A percentile compares a stretch with the other conserved stretches of the same genome.
These are phyloP conservation scores for Colletotrichum acutatum DNA, from an alignment of 2,329 filamentous ascomycete genomes.

Conservation along the genomic window DNA sequence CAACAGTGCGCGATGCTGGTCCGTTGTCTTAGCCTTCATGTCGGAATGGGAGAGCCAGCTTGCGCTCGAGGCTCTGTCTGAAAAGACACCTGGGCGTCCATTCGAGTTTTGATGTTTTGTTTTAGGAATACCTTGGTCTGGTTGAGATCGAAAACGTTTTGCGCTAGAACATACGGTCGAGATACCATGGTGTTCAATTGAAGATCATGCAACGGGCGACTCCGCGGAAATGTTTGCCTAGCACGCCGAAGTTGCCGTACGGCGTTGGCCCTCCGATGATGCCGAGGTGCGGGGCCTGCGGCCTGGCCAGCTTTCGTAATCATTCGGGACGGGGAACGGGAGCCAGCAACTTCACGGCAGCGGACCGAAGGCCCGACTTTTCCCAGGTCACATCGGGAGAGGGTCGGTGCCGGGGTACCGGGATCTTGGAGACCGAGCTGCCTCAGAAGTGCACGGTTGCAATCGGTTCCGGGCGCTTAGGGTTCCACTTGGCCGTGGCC, in stretches of 20 bases:
- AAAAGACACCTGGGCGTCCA: background rate
- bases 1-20: background rate
- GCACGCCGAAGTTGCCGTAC: background rate
- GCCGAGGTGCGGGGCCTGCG: constrained; percentile 11
- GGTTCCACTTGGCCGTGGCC: background rate
- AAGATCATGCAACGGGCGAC: background rate
- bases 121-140: background rate
- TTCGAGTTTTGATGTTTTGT: background rate
- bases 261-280: background rate
- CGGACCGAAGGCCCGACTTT: constrained; percentile 26
- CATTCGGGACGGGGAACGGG: constrained; percentile 1
- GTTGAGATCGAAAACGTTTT: no score
- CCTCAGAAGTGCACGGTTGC: constrained; percentile 1
- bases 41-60: background rate
- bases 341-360: background rate
- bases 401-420: background rate
- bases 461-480: background rate
- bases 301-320: constrained; percentile 6
- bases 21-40: background rate
- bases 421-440: background rate
- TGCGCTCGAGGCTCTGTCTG: background rate
- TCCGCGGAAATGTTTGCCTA: background rate
- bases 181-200: background rate
- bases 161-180: background rate
- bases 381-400: constrained; percentile 8